These are phyloP conservation scores for Solanum medicagineum DNA, from an alignment of 257 asterid species.

Conservation along the genomic window DNA sequence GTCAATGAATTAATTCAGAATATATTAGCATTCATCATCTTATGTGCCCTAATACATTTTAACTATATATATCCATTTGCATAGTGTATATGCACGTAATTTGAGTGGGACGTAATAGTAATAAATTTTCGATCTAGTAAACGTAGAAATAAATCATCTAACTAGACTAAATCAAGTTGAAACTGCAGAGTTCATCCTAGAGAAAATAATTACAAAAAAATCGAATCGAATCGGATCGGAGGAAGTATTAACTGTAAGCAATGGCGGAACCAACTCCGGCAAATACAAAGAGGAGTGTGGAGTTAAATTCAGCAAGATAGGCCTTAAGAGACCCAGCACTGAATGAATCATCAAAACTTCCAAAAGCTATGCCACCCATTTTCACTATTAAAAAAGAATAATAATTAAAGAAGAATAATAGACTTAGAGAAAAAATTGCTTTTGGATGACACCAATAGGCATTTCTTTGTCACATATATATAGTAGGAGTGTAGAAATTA, in stretches of 20 bases:
- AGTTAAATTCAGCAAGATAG: constrained; percentile 84
- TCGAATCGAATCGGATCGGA: background rate
- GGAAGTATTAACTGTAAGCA: constrained; percentile 49
- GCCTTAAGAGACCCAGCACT: constrained; percentile 56
- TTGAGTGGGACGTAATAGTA: too few relatives aligned
- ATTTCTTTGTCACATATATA: constrained; percentile 26
- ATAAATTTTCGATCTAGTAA: too few relatives aligned
- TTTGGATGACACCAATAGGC: constrained; percentile 3
- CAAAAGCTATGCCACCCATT: constrained; percentile 70
- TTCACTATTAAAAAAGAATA: background rate
- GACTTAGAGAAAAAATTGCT: background rate
- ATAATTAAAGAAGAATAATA: background rate
- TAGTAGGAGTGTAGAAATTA: background rate
- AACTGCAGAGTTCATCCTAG: background rate
- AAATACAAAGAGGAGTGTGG: constrained; percentile 82
- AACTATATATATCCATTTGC: background rate
- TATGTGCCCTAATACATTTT: background rate
- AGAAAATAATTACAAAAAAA: background rate
- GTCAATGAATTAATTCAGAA: background rate
- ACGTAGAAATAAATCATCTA: too few relatives aligned
- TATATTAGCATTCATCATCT: background rate
- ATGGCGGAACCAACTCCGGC: constrained; percentile 99
- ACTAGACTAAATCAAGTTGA: background rate
- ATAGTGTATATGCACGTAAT: background rate
- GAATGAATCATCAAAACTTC: constrained; percentile 65